Conservation (phyloP, 169 alveolate species). For the Eimeria praecox region DNA sequence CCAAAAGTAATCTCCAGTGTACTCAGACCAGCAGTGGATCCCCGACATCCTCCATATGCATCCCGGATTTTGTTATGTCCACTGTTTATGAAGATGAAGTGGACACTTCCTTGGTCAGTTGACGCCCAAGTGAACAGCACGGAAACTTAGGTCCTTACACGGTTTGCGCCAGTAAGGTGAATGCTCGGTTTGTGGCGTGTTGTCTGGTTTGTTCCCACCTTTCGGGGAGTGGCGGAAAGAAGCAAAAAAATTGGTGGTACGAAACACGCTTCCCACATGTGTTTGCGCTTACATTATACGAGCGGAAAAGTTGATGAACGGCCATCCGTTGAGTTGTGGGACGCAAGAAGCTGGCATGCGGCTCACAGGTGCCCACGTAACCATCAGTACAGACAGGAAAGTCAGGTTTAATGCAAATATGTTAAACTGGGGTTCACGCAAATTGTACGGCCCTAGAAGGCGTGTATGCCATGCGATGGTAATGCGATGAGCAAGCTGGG, state of each 20-base stretch:
- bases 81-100: background rate
- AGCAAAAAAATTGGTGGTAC: too few species aligned
- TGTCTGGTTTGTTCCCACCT: background rate
- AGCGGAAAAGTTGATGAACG: too few species aligned
- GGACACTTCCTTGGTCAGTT: too few species aligned
- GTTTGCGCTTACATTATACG: too few species aligned
- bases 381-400: too few species aligned
- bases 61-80: background rate
- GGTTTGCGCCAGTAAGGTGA: background rate
- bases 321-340: too few species aligned
- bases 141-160: background rate
- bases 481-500: background rate
- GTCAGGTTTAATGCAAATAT: background rate
- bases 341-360: too few species aligned
- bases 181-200: background rate
- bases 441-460: background rate
- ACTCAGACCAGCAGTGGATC: background rate
- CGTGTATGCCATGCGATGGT: background rate
- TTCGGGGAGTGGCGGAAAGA: background rate
- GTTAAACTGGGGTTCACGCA: background rate
- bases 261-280: too few species aligned
- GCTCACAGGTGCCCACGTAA: too few species aligned
- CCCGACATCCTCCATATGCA: background rate
- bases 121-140: background rate
- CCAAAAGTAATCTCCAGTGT: background rate